These are phyloP conservation scores for Podospora didyma DNA, from an alignment of 495 filamentous ascomycete genomes.

Conservation along the genomic window DNA sequence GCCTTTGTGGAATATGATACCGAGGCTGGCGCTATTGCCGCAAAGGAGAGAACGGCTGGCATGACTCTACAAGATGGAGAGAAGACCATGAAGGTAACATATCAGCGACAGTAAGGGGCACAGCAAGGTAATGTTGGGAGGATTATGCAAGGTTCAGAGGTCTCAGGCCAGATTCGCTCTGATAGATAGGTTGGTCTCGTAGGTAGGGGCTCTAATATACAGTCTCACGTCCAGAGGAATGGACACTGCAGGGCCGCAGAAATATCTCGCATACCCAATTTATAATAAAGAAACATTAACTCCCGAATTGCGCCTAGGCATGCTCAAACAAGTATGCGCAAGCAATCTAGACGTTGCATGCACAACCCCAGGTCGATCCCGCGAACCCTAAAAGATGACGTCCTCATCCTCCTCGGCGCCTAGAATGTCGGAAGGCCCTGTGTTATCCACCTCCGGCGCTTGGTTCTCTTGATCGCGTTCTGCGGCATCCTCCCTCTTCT, in stretches of 20 bases:
- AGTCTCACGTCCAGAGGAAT: too few relatives aligned
- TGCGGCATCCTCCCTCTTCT: slow-evolving; percentile 44
- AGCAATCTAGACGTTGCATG: slow-evolving; percentile 6
- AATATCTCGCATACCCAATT: slow-evolving; percentile 16
- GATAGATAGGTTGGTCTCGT: not conserved
- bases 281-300: slow-evolving; percentile 11
- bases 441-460: slow-evolving; percentile 44
- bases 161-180: not conserved
- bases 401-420: slow-evolving; percentile 87
- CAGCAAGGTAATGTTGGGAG: not conserved
- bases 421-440: slow-evolving; percentile 61
- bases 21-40: slow-evolving; percentile 83
- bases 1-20: slow-evolving; percentile 96
- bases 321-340: slow-evolving; percentile 9
- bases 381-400: slow-evolving; percentile 79
- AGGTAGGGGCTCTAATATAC: not conserved
- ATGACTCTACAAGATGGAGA: slow-evolving; percentile 74
- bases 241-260: not conserved
- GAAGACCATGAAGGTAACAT: slow-evolving; percentile 73
- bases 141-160: not conserved
- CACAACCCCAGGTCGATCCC: not conserved
- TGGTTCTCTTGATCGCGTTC: slow-evolving; percentile 38
- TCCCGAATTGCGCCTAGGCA: slow-evolving; percentile 21
- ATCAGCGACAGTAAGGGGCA: slow-evolving; percentile 70
- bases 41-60: slow-evolving; percentile 92